Evolutionary conservation across 495 filamentous ascomycete genomes (phyloP).

Genomic region (Penicillium turbatum): DNA sequence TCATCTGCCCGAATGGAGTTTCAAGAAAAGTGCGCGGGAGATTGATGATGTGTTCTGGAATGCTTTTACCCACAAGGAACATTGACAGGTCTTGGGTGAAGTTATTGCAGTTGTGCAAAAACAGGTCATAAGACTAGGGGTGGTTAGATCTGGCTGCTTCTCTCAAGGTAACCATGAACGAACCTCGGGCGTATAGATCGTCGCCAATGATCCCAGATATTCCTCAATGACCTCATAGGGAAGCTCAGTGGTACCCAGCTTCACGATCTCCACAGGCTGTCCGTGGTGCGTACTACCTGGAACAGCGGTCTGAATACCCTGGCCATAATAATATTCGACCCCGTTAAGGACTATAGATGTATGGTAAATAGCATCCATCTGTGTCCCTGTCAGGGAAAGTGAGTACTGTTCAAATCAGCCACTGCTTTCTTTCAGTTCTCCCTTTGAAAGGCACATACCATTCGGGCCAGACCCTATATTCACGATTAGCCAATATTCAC

Average conservation of each 20-base stretch:
- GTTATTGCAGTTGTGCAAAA: slow-evolving; percentile 96
- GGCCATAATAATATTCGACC: slow-evolving; percentile 70
- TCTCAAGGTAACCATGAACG: neutral
- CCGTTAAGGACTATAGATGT: slow-evolving; percentile 79
- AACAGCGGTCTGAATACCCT: slow-evolving; percentile 71
- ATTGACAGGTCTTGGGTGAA: slow-evolving; percentile 91
- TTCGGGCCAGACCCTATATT: slow-evolving; percentile 40
- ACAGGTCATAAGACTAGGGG: slow-evolving; percentile 75
- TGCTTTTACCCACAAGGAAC: slow-evolving; percentile 85
- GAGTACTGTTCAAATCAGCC: slow-evolving; percentile 36
- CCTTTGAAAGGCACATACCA: slow-evolving; percentile 28
- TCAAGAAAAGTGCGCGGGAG: slow-evolving; percentile 82
- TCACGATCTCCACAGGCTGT: slow-evolving; percentile 68
- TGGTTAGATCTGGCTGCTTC: neutral
- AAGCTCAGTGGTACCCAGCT: slow-evolving; percentile 71
- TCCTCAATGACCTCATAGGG: slow-evolving; percentile 82
- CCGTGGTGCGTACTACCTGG: slow-evolving; percentile 86
- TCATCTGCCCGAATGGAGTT: slow-evolving; percentile 87
- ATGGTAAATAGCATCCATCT: slow-evolving; percentile 88
- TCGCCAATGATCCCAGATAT: slow-evolving; percentile 77
- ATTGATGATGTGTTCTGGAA: slow-evolving; percentile 83
- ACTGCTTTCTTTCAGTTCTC: neutral
- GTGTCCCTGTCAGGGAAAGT: slow-evolving; percentile 54
- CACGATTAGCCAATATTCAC: neutral
- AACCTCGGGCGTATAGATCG: slow-evolving; percentile 80